Percentiles rank a stretch among this genome's conserved stretches.
Conservation (phyloP, 2,329 filamentous ascomycete genomes). For the Aspergillus intermedius region DNA sequence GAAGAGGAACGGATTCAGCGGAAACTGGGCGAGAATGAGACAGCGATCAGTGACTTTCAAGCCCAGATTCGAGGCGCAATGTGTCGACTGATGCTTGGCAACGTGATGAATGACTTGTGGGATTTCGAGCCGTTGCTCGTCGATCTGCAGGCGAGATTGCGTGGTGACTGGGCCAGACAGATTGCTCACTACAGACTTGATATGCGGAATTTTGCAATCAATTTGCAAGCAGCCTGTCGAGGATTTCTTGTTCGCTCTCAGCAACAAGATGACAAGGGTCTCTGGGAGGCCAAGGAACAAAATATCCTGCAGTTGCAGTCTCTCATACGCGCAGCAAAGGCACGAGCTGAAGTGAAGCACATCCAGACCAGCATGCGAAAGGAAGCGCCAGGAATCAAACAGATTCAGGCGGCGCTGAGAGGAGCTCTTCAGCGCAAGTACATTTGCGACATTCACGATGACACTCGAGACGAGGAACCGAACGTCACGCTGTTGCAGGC, state of each 20-base stretch:
- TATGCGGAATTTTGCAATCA: slow-evolving; percentile 74
- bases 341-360: slow-evolving; percentile 37
- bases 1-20: slow-evolving; percentile 83
- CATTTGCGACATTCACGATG: slow-evolving; percentile 50
- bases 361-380: slow-evolving; percentile 33
- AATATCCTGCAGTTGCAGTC: slow-evolving; percentile 77
- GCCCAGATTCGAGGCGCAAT: slow-evolving; percentile 78
- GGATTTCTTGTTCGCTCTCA: slow-evolving; percentile 66
- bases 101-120: slow-evolving; percentile 85
- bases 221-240: slow-evolving; percentile 71
- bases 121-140: slow-evolving; percentile 70
- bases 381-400: slow-evolving; percentile 39
- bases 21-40: slow-evolving; percentile 72
- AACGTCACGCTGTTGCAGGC: slow-evolving; percentile 52
- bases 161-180: slow-evolving; percentile 81
- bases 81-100: slow-evolving; percentile 66
- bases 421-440: slow-evolving; percentile 39
- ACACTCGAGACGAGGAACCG: slow-evolving; percentile 57
- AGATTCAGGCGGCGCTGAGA: slow-evolving; percentile 52
- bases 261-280: slow-evolving; percentile 57
- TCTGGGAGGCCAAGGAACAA: slow-evolving; percentile 65
- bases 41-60: slow-evolving; percentile 70
- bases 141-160: slow-evolving; percentile 77
- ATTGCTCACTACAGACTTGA: slow-evolving; percentile 72
- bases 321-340: slow-evolving; percentile 56